Base-by-base conservation (phyloP, 2,329 filamentous ascomycete genomes). In the Pochonia chlamydosporia region DNA sequence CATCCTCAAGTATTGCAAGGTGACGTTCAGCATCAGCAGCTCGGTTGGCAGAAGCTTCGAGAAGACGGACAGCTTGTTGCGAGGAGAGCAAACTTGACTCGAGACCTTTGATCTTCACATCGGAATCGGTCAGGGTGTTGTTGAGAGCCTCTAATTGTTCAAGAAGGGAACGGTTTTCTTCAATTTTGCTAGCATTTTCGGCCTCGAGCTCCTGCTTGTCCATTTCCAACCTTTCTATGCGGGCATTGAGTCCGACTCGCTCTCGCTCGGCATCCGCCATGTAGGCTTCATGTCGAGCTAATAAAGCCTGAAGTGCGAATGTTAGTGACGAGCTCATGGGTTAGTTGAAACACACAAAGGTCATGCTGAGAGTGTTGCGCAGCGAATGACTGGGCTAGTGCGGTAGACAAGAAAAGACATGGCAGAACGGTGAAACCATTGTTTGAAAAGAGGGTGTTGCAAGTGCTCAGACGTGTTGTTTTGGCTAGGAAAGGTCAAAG, bases 221-320 rank as follows among this genome's bases (percentile, higher is more conserved):
- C 58, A 68, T 68, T 69, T 95, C 89, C 44, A 99, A 75, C 53
- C 76, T 76, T 57, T 87, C 84, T 62, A 96, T 90, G 52, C 80
- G 87, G 40, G 73, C 67, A 39, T 80, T 77, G 68, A 96, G 82
- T 51, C 84, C 80, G 51, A 76, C 72, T 51, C 91, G 87, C 64
- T 96, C 90, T 57, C 83, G 82, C 72, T 96, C 90, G 50, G 91
- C 89, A 65, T 96, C 89, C 56, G 85, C 85, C 77, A 96, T 92
- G 68, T 95, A 96, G 50, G 87, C 83, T 73, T 97, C 91, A 78
- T 99, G 91, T 59, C 92, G 86, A 54, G 86, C 82, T 36, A 99
- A 81, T 48, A 99, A 77, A 50, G 90, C 90, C 93, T 97, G 83
- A 49, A 85, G 26, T 40, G 78, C 72, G 68, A 81, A 87, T 45